phyloP scores from a whole-genome alignment of 2,329 filamentous ascomycete genomes.

The Verticillium albo-atrum region DNA sequence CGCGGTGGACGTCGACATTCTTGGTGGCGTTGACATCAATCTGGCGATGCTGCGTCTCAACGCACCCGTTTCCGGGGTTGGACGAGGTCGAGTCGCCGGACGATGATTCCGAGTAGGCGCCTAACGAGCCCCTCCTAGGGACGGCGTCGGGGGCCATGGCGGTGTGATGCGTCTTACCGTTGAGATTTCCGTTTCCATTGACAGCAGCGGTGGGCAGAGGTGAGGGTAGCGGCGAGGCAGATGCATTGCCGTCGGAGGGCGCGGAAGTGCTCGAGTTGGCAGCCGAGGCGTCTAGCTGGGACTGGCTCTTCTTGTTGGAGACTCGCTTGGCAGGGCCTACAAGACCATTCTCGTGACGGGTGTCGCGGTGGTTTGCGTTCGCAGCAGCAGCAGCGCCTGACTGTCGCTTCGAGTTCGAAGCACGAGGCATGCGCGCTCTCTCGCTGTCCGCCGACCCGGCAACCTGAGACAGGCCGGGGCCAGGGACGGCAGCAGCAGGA shows the following conservation, averaged over 20 bases:
- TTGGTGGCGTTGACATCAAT: conserved; percentile 69
- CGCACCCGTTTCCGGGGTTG: conserved; percentile 25
- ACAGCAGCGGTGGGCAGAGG: conserved; percentile 19
- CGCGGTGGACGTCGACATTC: conserved; percentile 63
- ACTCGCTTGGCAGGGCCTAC: conserved; percentile 52
- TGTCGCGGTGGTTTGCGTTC: conserved; percentile 59
- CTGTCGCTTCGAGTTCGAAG: conserved; percentile 56
- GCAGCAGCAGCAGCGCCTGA: conserved; percentile 56
- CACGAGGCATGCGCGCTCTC: conserved; percentile 55
- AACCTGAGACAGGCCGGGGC: conserved; percentile 28
- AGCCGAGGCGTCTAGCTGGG: conserved; percentile 31
- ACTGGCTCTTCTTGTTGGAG: conserved; percentile 39
- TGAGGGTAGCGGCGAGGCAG: conserved; percentile 13
- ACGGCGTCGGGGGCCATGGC: conserved; percentile 37
- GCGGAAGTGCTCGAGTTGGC: conserved; percentile 7
- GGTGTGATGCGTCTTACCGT: conserved; percentile 16
- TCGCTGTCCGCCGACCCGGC: conserved; percentile 30
- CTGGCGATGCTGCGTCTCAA: conserved; percentile 47
- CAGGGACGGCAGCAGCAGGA: conserved; percentile 22
- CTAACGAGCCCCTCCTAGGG: conserved; percentile 43
- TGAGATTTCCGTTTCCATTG: not conserved
- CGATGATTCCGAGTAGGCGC: conserved; percentile 50
- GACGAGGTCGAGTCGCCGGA: conserved; percentile 43
- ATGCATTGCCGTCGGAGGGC: conserved; percentile 21
- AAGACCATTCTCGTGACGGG: conserved; percentile 82